Percentiles rank a stretch among this genome's conserved stretches.
These are phyloP conservation scores for Porcisia deanei DNA, from an alignment of 208 protist species.

Conservation along the genomic window DNA sequence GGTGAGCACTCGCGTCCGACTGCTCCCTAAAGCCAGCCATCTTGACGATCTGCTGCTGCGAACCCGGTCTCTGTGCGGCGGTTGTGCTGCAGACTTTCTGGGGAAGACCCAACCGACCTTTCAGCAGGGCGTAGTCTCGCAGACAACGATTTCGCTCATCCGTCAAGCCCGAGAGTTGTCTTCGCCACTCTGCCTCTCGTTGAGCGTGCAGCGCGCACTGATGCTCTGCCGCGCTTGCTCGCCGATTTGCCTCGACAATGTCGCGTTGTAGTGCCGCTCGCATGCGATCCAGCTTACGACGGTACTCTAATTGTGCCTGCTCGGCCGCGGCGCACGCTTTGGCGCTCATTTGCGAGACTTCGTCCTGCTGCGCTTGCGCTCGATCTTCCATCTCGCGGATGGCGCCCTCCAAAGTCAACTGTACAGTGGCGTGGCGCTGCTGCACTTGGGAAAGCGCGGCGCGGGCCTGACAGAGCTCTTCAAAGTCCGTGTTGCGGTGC, in stretches of 20 bases:
- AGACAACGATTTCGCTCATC: conserved; percentile 12
- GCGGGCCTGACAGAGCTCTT: neutral
- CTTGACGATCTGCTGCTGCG: neutral
- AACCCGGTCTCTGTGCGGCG: neutral
- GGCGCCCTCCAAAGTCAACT: neutral
- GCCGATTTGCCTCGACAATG: conserved; percentile 8
- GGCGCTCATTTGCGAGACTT: neutral
- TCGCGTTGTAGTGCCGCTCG: conserved; percentile 4
- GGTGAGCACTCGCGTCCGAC: neutral
- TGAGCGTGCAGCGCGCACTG: neutral
- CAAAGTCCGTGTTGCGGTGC: neutral
- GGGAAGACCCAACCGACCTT: conserved; percentile 8
- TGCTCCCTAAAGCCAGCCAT: neutral
- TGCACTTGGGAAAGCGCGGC: neutral
- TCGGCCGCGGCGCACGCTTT: neutral
- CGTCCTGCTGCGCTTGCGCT: neutral
- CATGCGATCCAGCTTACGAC: neutral
- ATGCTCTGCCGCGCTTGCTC: conserved; percentile 20
- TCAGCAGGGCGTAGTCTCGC: conserved; percentile 12
- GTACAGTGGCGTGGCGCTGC: neutral
- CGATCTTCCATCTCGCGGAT: neutral
- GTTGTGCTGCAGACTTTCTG: neutral
- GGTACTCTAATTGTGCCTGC: neutral
- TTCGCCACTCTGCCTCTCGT: conserved; percentile 12
- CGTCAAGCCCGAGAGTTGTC: neutral